Percentiles rank a stretch among this genome's conserved stretches.
Conservation (phyloP, 768 basidiomycete species). For the Mycena chlorophos region DNA sequence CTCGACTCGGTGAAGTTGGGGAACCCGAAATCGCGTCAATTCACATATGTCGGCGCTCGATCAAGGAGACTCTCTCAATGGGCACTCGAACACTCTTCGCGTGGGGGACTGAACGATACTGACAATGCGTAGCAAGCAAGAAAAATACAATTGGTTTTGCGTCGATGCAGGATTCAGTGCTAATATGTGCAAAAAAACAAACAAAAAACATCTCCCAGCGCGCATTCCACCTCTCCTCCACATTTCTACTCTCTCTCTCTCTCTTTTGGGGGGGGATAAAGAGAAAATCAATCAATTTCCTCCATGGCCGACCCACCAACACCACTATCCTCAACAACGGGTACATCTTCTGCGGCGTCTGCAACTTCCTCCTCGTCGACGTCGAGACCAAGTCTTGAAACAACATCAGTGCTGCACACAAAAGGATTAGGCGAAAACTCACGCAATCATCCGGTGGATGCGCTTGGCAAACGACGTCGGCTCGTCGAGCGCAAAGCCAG, state of each 20-base stretch:
- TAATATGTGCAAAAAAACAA: constrained; percentile 28
- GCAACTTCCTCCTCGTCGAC: constrained; percentile 81
- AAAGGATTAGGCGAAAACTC: constrained; percentile 34
- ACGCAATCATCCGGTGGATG: constrained; percentile 95
- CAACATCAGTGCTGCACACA: constrained; percentile 15
- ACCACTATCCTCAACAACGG: constrained; percentile 43
- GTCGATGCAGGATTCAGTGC: constrained; percentile 27
- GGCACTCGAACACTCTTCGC: no score
- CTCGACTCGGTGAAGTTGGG: no score
- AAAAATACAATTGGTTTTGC: constrained; percentile 28
- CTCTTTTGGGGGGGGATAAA: no score
- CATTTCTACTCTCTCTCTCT: no score
- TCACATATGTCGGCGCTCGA: no score
- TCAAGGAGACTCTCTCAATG: no score
- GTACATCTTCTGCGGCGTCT: constrained; percentile 47
- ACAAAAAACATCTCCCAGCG: constrained; percentile 24
- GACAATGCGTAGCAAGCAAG: no score
- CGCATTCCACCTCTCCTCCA: no score
- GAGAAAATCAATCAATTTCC: constrained; percentile 96
- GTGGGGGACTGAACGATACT: no score
- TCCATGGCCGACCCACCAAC: constrained; percentile 96
- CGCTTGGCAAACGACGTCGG: constrained; percentile 94
- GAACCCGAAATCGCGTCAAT: no score
- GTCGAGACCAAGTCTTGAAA: constrained; percentile 69
- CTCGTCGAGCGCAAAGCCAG: constrained; percentile 94